Conservation (phyloP, 768 basidiomycete species). For the Termitomyces sp. region DNA sequence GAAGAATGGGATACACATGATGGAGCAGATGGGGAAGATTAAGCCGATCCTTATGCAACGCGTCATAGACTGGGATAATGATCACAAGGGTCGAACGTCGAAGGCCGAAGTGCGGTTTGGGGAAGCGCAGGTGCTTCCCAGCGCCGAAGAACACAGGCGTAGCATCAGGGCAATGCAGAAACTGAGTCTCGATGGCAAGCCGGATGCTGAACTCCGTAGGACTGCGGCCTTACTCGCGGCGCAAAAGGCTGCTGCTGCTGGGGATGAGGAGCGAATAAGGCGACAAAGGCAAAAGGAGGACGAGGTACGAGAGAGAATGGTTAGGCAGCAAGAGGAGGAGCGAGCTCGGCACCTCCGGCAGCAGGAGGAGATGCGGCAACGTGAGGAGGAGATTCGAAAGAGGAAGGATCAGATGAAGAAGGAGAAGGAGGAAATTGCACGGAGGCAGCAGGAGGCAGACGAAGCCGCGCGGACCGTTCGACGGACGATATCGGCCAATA, state of each 20-base stretch:
- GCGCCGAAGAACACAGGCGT: slow-evolving; percentile 18
- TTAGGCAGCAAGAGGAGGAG: slow-evolving; percentile 5
- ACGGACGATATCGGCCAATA: slow-evolving; percentile 25
- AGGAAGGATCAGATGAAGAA: slow-evolving; percentile 34
- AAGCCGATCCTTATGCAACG: slow-evolving; percentile 61
- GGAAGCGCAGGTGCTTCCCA: slow-evolving; percentile 1
- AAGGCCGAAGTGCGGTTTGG: background rate
- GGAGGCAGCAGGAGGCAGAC: slow-evolving; percentile 58
- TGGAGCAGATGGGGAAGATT: slow-evolving; percentile 58
- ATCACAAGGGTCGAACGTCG: background rate
- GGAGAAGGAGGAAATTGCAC: slow-evolving; percentile 53
- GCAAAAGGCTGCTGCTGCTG: slow-evolving; percentile 14
- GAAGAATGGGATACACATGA: slow-evolving; percentile 50
- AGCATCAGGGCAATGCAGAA: slow-evolving; percentile 22
- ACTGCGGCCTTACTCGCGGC: slow-evolving; percentile 21
- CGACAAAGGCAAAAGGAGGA: slow-evolving; percentile 38
- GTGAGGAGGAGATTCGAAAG: slow-evolving; percentile 43
- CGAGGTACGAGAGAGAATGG: slow-evolving; percentile 6
- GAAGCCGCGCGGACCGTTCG: slow-evolving; percentile 41
- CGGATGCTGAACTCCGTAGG: slow-evolving; percentile 17
- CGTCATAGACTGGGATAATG: slow-evolving; percentile 50
- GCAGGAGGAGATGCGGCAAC: slow-evolving; percentile 38
- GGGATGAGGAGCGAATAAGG: slow-evolving; percentile 8
- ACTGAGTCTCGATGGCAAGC: slow-evolving; percentile 25
- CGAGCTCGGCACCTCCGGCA: slow-evolving; percentile 25